Percentiles rank a stretch among this genome's conserved stretches.
Conservation (phyloP, 345 rosid species). For the Hypericum perforatum region DNA sequence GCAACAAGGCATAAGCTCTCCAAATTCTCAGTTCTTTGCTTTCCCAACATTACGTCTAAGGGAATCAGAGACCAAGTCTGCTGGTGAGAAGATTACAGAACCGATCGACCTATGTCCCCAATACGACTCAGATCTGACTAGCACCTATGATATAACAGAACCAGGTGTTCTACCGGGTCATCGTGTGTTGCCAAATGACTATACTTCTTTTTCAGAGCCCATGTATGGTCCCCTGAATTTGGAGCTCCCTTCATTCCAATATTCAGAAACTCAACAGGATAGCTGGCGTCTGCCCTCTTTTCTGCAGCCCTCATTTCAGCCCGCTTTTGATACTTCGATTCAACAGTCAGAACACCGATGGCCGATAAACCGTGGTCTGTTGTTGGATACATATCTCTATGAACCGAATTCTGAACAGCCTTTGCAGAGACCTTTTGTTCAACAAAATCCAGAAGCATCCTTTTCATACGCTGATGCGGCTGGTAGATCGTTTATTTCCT, state of each 20-base stretch:
- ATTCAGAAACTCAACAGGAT: conserved; percentile 30
- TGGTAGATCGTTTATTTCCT: not conserved
- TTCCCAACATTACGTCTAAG: conserved; percentile 2
- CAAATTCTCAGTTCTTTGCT: not conserved
- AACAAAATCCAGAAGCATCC: conserved; percentile 5
- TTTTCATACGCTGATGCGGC: conserved; percentile 9
- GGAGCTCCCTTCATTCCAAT: conserved; percentile 80
- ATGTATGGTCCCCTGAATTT: conserved; percentile 27
- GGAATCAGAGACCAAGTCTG: not conserved
- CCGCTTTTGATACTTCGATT: conserved; percentile 34
- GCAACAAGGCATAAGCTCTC: not conserved
- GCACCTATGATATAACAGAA: conserved; percentile 13
- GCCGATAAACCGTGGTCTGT: conserved; percentile 31
- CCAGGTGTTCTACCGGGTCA: conserved; percentile 23
- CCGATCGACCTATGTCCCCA: conserved; percentile 11
- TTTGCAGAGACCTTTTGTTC: conserved; percentile 8
- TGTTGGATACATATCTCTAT: conserved; percentile 39
- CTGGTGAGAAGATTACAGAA: conserved; percentile 5
- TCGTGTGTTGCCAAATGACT: conserved; percentile 28
- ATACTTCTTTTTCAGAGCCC: conserved; percentile 43
- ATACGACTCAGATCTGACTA: conserved; percentile 13
- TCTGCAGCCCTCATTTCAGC: conserved; percentile 31
- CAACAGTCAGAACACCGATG: conserved; percentile 22
- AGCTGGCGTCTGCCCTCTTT: conserved; percentile 25
- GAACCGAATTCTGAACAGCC: conserved; percentile 17